Evolutionary conservation across 2,329 filamentous ascomycete species (phyloP), one percentile per base, ranked within the genome.

Genomic region (Chaetothyriales sp.): DNA sequence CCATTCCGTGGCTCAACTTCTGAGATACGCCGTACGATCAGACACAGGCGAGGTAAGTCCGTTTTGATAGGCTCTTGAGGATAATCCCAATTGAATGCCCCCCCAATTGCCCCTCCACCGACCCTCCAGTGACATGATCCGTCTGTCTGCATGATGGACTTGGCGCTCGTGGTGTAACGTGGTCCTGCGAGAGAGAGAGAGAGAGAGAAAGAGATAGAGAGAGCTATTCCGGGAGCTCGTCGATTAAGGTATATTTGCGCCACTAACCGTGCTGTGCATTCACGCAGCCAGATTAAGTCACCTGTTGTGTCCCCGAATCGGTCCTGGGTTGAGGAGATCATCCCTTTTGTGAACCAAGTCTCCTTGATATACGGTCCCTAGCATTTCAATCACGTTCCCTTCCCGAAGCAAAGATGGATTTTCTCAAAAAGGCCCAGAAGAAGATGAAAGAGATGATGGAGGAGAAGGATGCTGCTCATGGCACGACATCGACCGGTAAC

Each of bases 381-480:
- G 8, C n/a, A n/a, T n/a, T n/a, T n/a, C n/a, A n/a, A n/a, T n/a
- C n/a, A n/a, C n/a, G n/a, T n/a, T n/a, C n/a, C n/a, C n/a, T n/a
- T n/a, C n/a, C 32, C 32, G 2, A 15, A 12, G 10, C 32, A 39
- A 48, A 48, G 18, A 55, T 55, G 54, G 49, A 42, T 36, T 55
- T 55, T 25, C 50, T 55, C 49, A 53, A 55, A 47, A 55, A 55
- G 49, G 43, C 52, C 42, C 53, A 55, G 28, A 52, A 54, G 43
- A 54, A 58, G 47, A 43, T 58, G 43, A 56, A 53, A 48, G 56
- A 53, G 32, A 43, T 58, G 45, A 46, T 58, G 47, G 51, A 54
- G n/a, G 54, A 56, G 39, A 52, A 53, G 25, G 45, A 55, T 4
- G 43, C n/a, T n/a, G n/a, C n/a, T n/a, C n/a, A n/a, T n/a, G 39